Conservation (phyloP, 345 rosid species). For the Salix brachista region DNA sequence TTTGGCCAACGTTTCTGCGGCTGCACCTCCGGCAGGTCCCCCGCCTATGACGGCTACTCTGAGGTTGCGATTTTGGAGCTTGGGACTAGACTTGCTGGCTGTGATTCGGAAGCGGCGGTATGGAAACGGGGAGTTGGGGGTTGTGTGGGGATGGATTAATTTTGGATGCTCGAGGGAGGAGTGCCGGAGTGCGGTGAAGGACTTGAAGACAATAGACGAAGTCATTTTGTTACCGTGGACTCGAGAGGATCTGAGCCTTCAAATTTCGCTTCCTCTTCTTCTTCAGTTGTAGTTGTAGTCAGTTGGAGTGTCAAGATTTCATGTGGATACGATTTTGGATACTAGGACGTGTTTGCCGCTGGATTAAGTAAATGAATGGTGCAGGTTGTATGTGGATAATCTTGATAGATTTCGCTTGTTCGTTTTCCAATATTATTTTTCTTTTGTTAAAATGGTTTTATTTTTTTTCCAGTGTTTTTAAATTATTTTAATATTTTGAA, state of each 20-base stretch:
- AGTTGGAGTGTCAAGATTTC: background rate
- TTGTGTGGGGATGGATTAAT: constrained; percentile 21
- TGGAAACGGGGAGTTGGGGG: constrained; percentile 7
- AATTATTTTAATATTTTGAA: no score
- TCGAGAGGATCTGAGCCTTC: background rate
- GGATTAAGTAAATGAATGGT: constrained; percentile 43
- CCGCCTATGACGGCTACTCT: constrained; percentile 91
- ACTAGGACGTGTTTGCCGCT: constrained; percentile 21
- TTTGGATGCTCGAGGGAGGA: constrained; percentile 29
- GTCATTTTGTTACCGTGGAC: constrained; percentile 27
- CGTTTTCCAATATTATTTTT: no score
- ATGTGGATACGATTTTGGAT: constrained; percentile 66
- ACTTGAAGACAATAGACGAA: constrained; percentile 58
- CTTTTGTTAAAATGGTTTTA: no score
- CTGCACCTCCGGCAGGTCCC: constrained; percentile 84
- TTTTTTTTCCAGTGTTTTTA: no score
- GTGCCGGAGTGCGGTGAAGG: constrained; percentile 75
- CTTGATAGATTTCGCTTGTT: constrained; percentile 15
- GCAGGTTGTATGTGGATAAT: constrained; percentile 45
- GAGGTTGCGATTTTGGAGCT: constrained; percentile 62
- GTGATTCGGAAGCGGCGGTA: constrained; percentile 18
- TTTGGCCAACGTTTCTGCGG: constrained; percentile 74
- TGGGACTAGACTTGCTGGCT: constrained; percentile 60
- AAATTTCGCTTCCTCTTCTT: background rate
- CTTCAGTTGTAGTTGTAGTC: background rate